Evolutionary conservation across 2,329 filamentous ascomycete species (phyloP).

Genomic region (Scorias spongiosa): DNA sequence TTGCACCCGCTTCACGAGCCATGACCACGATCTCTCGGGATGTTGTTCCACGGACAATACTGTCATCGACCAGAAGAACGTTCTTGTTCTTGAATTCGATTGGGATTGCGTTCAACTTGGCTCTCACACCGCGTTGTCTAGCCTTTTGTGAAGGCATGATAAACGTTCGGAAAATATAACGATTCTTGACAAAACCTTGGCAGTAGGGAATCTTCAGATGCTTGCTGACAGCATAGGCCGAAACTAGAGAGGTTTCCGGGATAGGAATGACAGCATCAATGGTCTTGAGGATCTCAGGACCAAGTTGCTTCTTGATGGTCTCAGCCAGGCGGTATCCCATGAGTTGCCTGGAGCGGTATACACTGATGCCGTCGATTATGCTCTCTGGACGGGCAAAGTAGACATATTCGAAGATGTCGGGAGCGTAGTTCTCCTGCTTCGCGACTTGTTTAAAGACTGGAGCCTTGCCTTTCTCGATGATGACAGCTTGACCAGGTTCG

Average conservation of each 20-base stretch:
- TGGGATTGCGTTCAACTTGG: constrained; percentile 77
- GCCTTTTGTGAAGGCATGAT: constrained; percentile 72
- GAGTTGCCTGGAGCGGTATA: constrained; percentile 67
- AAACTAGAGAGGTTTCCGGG: constrained; percentile 68
- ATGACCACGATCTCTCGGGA: constrained; percentile 66
- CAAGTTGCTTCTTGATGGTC: constrained; percentile 52
- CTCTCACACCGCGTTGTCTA: constrained; percentile 70
- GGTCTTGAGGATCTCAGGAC: constrained; percentile 52
- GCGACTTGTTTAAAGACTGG: constrained; percentile 66
- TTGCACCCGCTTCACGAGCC: constrained; percentile 71
- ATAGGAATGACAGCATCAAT: constrained; percentile 80
- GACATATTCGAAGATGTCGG: constrained; percentile 77
- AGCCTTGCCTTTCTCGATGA: constrained; percentile 61
- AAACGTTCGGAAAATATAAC: constrained; percentile 78
- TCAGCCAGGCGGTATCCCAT: constrained; percentile 75
- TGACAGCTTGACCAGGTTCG: constrained; percentile 69
- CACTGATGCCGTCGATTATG: constrained; percentile 74
- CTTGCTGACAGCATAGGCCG: constrained; percentile 62
- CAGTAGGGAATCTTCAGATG: constrained; percentile 61
- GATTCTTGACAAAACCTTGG: constrained; percentile 77
- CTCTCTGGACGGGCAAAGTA: constrained; percentile 77
- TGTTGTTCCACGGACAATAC: constrained; percentile 75
- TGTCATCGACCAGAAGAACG: constrained; percentile 77
- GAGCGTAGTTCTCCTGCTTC: constrained; percentile 52
- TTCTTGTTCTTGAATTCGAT: constrained; percentile 70